Evolutionary conservation across 2,329 filamentous ascomycete genomes (phyloP).

Genomic region (Paraphaeosphaeria minitans): DNA sequence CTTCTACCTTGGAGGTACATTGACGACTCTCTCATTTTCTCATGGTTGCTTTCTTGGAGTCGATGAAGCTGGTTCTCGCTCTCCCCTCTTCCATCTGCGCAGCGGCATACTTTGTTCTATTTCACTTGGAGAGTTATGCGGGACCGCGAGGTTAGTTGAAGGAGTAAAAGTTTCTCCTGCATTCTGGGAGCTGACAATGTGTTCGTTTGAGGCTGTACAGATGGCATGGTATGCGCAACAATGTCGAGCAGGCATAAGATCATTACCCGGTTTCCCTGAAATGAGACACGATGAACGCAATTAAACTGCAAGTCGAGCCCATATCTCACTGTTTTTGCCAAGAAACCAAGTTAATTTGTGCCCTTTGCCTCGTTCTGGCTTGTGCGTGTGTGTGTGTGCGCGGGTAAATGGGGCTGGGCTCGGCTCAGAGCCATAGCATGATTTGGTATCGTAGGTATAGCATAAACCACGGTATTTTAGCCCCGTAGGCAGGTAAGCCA

Average conservation of each 20-base stretch:
- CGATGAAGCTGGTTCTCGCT: constrained; percentile 2
- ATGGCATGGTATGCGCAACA: not conserved
- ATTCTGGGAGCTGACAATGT: not conserved
- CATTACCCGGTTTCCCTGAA: too few species aligned
- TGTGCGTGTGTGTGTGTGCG: too few species aligned
- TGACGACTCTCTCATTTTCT: constrained; percentile 40
- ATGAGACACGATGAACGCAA: not conserved
- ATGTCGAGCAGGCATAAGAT: too few species aligned
- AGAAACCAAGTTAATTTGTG: too few species aligned
- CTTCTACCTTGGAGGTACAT: constrained; percentile 11
- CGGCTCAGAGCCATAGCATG: too few species aligned
- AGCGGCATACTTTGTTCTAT: constrained; percentile 12
- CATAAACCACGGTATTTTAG: too few species aligned
- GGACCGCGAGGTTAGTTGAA: constrained; percentile 27
- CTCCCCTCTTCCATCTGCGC: constrained; percentile 17
- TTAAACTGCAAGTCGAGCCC: not conserved
- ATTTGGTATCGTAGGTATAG: too few species aligned
- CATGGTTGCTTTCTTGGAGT: constrained; percentile 11
- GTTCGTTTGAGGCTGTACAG: not conserved
- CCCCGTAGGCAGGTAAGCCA: too few species aligned
- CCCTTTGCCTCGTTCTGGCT: too few species aligned
- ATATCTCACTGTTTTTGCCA: too few species aligned
- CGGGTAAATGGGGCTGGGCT: too few species aligned
- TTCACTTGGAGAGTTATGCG: constrained; percentile 24
- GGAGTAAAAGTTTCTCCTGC: not conserved